Evolutionary conservation across 2,329 filamentous ascomycete genomes (phyloP), one percentile per base, ranked within the genome.

Genomic region (Cladosporium sp.): DNA sequence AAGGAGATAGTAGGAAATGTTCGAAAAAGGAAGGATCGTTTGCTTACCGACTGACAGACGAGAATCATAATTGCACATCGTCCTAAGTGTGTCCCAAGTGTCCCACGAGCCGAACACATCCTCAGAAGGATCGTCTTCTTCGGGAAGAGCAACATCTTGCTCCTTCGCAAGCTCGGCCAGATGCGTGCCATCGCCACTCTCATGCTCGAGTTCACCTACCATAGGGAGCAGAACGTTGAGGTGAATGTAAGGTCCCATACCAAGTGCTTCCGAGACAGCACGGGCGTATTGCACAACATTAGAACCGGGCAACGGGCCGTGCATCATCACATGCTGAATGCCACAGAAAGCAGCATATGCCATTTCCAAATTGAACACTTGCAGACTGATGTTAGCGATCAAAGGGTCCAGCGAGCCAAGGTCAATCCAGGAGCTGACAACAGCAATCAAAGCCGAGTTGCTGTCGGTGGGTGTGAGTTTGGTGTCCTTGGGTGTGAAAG

Each of bases 321-420:
- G 86, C 30, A 99, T 80, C 52, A 97, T 79, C 60, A 97, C 81
- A 73, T 89, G 95, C 58, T 87, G 86, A 50, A 94, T 83, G 37
- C 95, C 95, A 69, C 92, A 97, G 75, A 97, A 99, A 63, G 91
- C 92, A 63, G 95, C 94, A 75, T 97, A 99, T 51, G 91, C 89
- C 50, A 97, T 83, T 72, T 99, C 94, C 39, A 96, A 82, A 71
- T 92, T 92, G 63, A 99, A 80, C 6, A 96, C 89, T 75, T 97
- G 93, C 45, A 90, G 86, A 37, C 93, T 97, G 60, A 97, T 82
- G 72, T 89, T 90, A 7, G 91, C 86, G 63, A 97, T 87, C 62
- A 93, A 75, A 6, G 92, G 89, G 72, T 97, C 88, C 1, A 86
- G 77, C 2, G 92, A 96, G 67, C 87, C 88, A 12, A 97, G 78